phyloP scores from a whole-genome alignment of 2,329 filamentous ascomycete species.

The Pseudogymnoascus destructans region DNA sequence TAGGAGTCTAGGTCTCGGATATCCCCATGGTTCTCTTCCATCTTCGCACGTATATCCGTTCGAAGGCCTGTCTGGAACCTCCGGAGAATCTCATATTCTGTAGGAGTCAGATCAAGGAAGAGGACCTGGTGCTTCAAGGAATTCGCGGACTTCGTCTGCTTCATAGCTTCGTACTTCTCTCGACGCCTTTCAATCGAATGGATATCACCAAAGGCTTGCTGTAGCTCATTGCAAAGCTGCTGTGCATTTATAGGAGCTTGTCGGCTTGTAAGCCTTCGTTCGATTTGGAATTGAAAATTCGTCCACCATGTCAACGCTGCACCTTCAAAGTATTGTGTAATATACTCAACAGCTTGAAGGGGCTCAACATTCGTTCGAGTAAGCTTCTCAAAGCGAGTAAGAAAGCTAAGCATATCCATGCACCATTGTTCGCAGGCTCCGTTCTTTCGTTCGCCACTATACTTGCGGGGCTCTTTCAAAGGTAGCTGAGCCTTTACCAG shows the following conservation, averaged over 20 bases:
- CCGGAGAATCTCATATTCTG: not conserved
- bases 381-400: not conserved
- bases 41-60: not conserved
- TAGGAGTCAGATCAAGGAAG: not conserved
- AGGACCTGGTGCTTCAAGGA: not conserved
- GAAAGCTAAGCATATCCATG: not conserved
- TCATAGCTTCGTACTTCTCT: not conserved
- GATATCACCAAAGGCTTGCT: not conserved
- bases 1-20: not conserved
- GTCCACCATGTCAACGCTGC: not conserved
- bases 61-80: not conserved
- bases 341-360: not conserved
- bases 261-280: too few species aligned
- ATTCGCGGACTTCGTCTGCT: not conserved
- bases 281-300: too few species aligned
- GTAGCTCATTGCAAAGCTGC: too few species aligned
- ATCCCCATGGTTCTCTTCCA: not conserved
- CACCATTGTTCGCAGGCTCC: not conserved
- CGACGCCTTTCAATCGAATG: not conserved
- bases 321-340: not conserved
- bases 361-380: not conserved
- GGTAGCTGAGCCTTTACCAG: not conserved
- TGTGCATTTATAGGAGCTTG: too few species aligned
- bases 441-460: not conserved
- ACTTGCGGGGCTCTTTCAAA: not conserved